Base-by-base conservation (phyloP, 805 yeast genomes). In the Starmerella etchellsii region DNA sequence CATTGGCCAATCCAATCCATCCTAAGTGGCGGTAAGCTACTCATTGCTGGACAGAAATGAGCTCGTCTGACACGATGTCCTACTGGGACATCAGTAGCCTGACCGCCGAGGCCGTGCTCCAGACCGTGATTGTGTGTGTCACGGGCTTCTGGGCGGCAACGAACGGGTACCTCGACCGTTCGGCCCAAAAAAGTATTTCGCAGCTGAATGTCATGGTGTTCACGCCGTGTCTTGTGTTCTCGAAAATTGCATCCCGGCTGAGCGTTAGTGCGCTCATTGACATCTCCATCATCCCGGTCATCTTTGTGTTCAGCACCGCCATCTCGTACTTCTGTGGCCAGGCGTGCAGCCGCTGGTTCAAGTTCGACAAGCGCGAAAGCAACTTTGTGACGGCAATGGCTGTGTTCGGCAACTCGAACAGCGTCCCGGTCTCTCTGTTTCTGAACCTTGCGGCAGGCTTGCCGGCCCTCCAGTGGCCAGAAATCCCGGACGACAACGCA, bases 301-400 rank as follows among this genome's bases (percentile, higher is more conserved):
- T 88, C 48, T 88, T 71, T 58, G 83, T 75, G n/a, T 48, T 87
- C 23, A 74, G 85, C n/a, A 85, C 96, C 0, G 73, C 71, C 15
- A 77, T 85, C 16, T 77, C 95, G 1, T 78, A 65, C 52, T 20
- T 63, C 9, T 74, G 84, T 27, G 81, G 95, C 6, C 62, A 64
- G 24, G 23, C 73, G 19, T 69, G 76, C 31, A 66, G 83, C 3
- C 57, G 60, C 13, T 48, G 75, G 32, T 58, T 85, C 47, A 54
- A 61, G 7, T 64, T 91, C 52, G 81, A 81, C 52, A 72, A 65
- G 36, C 74, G 81, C 13, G 96, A 91, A 61, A 57, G 82, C 3
- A 87, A 88, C 62, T 88, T 83, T 54, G 95, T 91, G 37, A 80
- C 93, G 19, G 97, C 95, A 2, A 91, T 91, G 93, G 84, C 91